Evolutionary conservation across 331 rosid genomes (phyloP), one percentile per base, ranked within the genome.

Genomic region (Arachis monticola): DNA sequence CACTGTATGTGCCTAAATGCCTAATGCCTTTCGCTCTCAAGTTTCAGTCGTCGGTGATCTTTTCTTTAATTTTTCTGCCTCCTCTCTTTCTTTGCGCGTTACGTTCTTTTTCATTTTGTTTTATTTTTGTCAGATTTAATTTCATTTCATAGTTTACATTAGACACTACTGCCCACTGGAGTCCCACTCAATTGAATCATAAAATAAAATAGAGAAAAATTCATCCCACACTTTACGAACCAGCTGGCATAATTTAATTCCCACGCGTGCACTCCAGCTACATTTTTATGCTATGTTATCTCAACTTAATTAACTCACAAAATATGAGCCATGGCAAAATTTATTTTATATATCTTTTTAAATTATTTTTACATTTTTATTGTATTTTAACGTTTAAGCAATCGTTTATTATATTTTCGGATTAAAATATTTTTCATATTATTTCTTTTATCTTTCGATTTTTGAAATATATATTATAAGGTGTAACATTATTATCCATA

Each of bases 181-280:
- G 30, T 35, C 61, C 7, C 40, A 58, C 31, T n/a, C 9, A 2
- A 66, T 66, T 9, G 5, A 56, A 11, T 17, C 69, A 35, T 12
- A 38, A 30, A 8, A 2, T 41, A 77, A n/a, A 1, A 30, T 1
- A 17, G 8, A 70, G 8, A 45, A 32, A 12, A 48, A 2, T 10
- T 10, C 9, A 5, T 1, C 50, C 2, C 1, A 67, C 79, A 61
- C 74, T 79, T 73, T 79, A 22, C 72, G 2, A 10, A 38, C 72
- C 77, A 63, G 74, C 74, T 81, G 70, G 8, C 48, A 61, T n/a
- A 60, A 61, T 74, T 75, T 80, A 68, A 60, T 68, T 51, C 55
- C 6, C 67, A 47, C 30, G 7, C 80, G 51, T 67, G 74, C 80
- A n/a, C 8, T 57, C 64, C 80, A 57, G 67, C 80, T 66, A 45